These are phyloP conservation scores for Sporobolomyces phaffii DNA, from an alignment of 768 basidiomycete genomes.

Conservation along the genomic window DNA sequence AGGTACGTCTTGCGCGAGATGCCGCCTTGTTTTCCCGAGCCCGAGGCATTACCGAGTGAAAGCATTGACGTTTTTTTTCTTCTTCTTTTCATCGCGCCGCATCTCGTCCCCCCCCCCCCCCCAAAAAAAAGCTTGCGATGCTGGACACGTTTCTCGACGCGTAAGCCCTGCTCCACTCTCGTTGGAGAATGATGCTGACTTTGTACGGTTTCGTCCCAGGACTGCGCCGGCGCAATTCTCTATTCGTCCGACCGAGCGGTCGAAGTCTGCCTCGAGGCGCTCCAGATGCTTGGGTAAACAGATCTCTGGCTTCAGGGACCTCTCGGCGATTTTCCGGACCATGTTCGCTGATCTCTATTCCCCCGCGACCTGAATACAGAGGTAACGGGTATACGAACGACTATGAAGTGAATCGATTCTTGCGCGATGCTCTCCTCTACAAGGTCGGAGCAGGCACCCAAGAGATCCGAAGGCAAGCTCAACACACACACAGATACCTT, in stretches of 20 bases:
- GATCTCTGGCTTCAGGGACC: not conserved
- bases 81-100: too few relatives aligned
- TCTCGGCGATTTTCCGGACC: not conserved
- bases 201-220: slow-evolving; percentile 51
- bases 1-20: slow-evolving; percentile 51
- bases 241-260: slow-evolving; percentile 89
- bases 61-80: not conserved
- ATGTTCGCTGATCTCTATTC: too few relatives aligned
- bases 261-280: slow-evolving; percentile 62
- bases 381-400: slow-evolving; percentile 88
- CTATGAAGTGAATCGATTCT: slow-evolving; percentile 78
- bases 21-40: not conserved
- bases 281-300: slow-evolving; percentile 37
- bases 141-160: slow-evolving; percentile 44
- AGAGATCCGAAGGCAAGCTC: slow-evolving; percentile 19
- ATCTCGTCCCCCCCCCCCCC: too few relatives aligned
- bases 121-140: slow-evolving; percentile 42
- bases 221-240: slow-evolving; percentile 89
- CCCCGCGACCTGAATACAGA: slow-evolving; percentile 43
- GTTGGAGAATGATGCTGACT: not conserved
- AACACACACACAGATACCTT: not conserved
- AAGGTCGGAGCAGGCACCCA: slow-evolving; percentile 96
- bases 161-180: slow-evolving; percentile 34
- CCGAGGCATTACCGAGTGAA: not conserved
- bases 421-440: slow-evolving; percentile 81